A percentile compares a stretch with the other conserved stretches of the same genome.
Evolutionary conservation across 768 basidiomycete species (phyloP).

Genomic region (Gloeophyllum trabeum): DNA sequence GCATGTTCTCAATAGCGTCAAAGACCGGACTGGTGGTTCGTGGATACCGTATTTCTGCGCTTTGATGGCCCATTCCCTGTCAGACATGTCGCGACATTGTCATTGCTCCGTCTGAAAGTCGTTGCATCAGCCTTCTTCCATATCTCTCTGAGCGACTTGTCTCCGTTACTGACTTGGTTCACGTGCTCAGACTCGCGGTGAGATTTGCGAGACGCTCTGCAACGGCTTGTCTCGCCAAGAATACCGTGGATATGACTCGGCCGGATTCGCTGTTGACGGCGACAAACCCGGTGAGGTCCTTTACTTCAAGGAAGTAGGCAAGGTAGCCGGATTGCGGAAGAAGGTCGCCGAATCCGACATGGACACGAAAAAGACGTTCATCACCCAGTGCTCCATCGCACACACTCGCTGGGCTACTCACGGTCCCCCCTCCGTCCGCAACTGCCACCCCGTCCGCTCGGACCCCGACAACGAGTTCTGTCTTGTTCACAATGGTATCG

Average conservation of each 20-base stretch:
- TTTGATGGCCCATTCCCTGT: too few relatives aligned
- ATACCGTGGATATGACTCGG: slow-evolving; percentile 97
- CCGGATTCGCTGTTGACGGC: slow-evolving; percentile 84
- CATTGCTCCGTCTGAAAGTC: too few relatives aligned
- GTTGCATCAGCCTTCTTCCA: too few relatives aligned
- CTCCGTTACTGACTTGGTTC: slow-evolving; percentile 5
- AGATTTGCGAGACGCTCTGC: slow-evolving; percentile 83
- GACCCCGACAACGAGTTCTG: slow-evolving; percentile 77
- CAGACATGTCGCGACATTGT: too few relatives aligned
- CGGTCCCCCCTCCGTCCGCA: slow-evolving; percentile 75
- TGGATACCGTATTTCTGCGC: too few relatives aligned
- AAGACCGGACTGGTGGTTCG: too few relatives aligned
- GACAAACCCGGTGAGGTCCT: slow-evolving; percentile 68
- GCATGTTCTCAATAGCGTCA: too few relatives aligned
- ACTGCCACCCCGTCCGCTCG: slow-evolving; percentile 92
- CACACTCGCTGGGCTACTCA: slow-evolving; percentile 99
- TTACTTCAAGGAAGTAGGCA: slow-evolving; percentile 97
- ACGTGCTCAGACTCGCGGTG: slow-evolving; percentile 78
- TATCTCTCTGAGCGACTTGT: not conserved
- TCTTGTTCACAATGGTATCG: slow-evolving; percentile 97
- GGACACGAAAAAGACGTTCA: slow-evolving; percentile 65
- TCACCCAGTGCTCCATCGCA: slow-evolving; percentile 91
- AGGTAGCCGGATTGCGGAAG: slow-evolving; percentile 88
- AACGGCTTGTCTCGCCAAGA: slow-evolving; percentile 91
- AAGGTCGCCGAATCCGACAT: slow-evolving; percentile 64